Evolutionary conservation across 164 flowering plant genomes (phyloP).

Genomic region (Vitis rupestris): DNA sequence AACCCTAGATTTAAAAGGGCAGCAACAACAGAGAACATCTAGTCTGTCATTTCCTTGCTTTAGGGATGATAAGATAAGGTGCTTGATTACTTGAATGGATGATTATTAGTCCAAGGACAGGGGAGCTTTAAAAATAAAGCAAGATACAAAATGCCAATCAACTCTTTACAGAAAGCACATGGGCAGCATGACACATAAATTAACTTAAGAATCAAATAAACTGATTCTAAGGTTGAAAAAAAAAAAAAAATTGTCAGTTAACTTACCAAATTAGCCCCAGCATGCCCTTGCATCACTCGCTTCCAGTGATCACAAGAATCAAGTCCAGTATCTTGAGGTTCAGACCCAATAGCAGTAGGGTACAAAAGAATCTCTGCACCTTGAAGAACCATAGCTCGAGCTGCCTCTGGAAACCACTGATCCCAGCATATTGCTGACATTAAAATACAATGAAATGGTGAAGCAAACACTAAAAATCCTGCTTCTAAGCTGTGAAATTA

Average conservation of each 20-base stretch:
- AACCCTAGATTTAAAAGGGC: not conserved
- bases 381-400: constrained; percentile 96
- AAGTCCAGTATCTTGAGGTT: constrained; percentile 91
- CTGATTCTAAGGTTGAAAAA: not conserved
- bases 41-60: too few species aligned
- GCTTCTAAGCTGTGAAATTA: not conserved
- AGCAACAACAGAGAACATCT: too few species aligned
- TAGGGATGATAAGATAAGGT: too few species aligned
- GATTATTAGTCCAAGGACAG: too few species aligned
- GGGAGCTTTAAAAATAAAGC: not conserved
- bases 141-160: not conserved
- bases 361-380: constrained; percentile 96
- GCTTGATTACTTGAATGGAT: too few species aligned
- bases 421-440: constrained; percentile 96
- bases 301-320: constrained; percentile 98
- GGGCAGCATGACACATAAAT: not conserved
- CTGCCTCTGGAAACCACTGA: constrained; percentile 99
- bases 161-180: constrained; percentile 1
- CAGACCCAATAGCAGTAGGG: constrained; percentile 98
- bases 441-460: constrained; percentile 1
- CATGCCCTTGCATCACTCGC: constrained; percentile 99
- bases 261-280: constrained; percentile 93
- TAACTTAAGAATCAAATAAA: constrained; percentile 6
- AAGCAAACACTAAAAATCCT: not conserved
- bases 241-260: not conserved